These are phyloP conservation scores for Gryganskiella cystojenkinii DNA, from an alignment of 192 early-diverging fungal species.

Conservation along the genomic window DNA sequence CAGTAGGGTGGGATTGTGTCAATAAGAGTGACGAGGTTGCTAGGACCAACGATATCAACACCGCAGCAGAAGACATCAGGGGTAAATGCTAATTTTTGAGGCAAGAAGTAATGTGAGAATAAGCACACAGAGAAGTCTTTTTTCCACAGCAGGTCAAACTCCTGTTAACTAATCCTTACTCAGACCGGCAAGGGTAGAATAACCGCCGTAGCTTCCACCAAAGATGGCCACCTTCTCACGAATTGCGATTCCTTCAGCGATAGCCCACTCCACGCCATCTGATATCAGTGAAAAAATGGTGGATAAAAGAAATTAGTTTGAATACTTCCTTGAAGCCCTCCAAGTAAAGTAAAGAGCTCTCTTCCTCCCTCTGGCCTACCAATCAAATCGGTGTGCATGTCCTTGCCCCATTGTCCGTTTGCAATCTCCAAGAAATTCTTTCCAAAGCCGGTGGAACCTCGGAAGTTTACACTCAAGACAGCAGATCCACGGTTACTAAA, in stretches of 20 bases:
- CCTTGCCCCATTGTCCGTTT: conserved; percentile 41
- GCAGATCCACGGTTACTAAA: conserved; percentile 55
- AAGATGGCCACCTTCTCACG: conserved; percentile 54
- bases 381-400: conserved; percentile 55
- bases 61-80: conserved; percentile 55
- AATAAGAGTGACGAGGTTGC: conserved; percentile 44
- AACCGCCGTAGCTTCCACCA: conserved; percentile 56
- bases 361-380: neutral
- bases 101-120: neutral
- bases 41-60: conserved; percentile 55
- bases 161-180: too few relatives aligned
- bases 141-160: neutral
- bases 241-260: conserved; percentile 28
- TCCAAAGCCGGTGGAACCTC: conserved; percentile 46
- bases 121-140: neutral
- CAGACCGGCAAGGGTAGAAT: conserved; percentile 51
- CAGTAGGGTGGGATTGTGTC: conserved; percentile 52
- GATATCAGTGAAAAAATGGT: neutral
- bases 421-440: conserved; percentile 36
- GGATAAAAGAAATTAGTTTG: neutral
- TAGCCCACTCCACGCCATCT: conserved; percentile 53
- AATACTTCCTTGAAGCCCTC: neutral
- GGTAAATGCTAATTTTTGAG: conserved; percentile 34
- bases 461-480: conserved; percentile 52
- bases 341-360: neutral